Conservation (phyloP, 148 eudicot genomes). For the Fagopyrum homotropicum region DNA sequence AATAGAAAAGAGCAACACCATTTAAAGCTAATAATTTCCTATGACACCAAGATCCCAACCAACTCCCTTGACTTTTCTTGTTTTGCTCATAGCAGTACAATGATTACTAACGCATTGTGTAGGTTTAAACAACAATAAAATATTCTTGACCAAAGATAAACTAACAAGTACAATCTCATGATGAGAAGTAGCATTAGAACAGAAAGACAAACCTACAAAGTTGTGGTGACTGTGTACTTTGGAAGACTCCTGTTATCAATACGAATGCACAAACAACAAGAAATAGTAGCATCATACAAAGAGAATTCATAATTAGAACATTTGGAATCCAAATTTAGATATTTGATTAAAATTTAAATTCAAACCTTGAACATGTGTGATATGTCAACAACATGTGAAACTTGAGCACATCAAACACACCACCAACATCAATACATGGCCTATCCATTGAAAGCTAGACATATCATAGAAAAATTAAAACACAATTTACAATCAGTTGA, state of each 20-base stretch:
- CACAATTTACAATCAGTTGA: too few relatives aligned
- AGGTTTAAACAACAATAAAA: constrained; percentile 9
- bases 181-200: background rate
- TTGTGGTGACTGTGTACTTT: constrained; percentile 65
- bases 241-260: constrained; percentile 63
- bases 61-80: constrained; percentile 79
- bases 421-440: too few relatives aligned
- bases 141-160: background rate
- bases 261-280: constrained; percentile 13
- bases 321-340: too few relatives aligned
- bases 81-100: constrained; percentile 93
- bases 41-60: constrained; percentile 88
- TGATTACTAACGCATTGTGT: constrained; percentile 91
- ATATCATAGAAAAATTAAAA: too few relatives aligned
- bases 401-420: too few relatives aligned
- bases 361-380: too few relatives aligned
- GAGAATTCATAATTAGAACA: too few relatives aligned
- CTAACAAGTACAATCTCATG: background rate
- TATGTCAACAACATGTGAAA: too few relatives aligned
- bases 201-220: constrained; percentile 58
- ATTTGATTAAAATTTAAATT: too few relatives aligned
- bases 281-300: too few relatives aligned
- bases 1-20: background rate
- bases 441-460: too few relatives aligned
- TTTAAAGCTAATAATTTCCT: constrained; percentile 68